These are phyloP conservation scores for Blastocystis sp. DNA, from an alignment of 352 stramenopile species.

Conservation along the genomic window DNA sequence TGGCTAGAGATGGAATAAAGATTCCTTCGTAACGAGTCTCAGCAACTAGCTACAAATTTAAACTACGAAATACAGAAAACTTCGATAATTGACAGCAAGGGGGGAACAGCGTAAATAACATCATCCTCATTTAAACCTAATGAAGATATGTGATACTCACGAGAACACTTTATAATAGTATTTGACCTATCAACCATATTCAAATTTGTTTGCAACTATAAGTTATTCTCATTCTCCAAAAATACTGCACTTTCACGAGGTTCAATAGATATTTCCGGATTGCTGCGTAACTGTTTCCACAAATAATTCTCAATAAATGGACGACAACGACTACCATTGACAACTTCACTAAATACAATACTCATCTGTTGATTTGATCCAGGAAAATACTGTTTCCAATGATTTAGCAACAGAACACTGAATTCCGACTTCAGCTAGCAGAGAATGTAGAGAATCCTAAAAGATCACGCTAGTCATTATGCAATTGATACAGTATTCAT, in stretches of 20 bases:
- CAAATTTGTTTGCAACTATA: neutral
- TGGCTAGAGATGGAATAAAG: neutral
- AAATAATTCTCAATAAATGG: neutral
- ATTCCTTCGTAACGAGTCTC: neutral
- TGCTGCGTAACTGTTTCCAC: neutral
- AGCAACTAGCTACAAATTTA: neutral
- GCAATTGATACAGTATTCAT: neutral
- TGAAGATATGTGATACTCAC: neutral
- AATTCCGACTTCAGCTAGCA: neutral
- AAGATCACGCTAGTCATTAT: neutral
- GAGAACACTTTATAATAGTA: neutral
- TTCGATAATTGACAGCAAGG: neutral
- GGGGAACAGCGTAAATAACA: neutral
- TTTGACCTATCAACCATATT: neutral
- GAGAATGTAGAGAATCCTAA: neutral
- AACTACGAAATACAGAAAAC: neutral
- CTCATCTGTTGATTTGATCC: neutral
- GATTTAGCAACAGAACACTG: neutral
- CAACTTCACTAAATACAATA: neutral
- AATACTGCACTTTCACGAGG: neutral
- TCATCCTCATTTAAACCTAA: constrained; percentile 17
- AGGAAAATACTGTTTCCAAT: neutral
- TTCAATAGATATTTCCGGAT: neutral
- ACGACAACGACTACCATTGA: neutral
- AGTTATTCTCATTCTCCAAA: neutral